phyloP scores from a whole-genome alignment of 495 filamentous ascomycete genomes.

The Aspergillus bridgeri region DNA sequence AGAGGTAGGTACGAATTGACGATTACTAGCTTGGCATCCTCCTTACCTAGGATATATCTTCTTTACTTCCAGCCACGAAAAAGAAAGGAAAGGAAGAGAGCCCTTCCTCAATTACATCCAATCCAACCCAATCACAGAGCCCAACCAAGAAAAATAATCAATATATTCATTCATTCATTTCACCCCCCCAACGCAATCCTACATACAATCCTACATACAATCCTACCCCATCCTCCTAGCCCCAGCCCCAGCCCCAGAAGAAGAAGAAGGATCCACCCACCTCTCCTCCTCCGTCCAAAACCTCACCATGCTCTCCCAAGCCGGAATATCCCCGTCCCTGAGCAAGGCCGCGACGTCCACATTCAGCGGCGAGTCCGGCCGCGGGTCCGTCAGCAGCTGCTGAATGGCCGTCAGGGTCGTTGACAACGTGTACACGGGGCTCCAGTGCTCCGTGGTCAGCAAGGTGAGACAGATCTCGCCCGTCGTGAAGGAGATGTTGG shows the following conservation, averaged over 20 bases:
- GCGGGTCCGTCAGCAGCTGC: conserved; percentile 71
- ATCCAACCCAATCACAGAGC: too few species aligned
- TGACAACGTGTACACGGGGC: conserved; percentile 76
- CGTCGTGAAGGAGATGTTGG: conserved; percentile 74
- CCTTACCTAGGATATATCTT: too few species aligned
- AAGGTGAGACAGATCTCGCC: conserved; percentile 95
- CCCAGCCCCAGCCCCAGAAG: not conserved
- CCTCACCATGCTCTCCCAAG: conserved; percentile 76
- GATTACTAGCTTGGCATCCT: too few species aligned
- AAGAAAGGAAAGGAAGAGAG: too few species aligned
- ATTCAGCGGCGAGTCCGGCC: conserved; percentile 81
- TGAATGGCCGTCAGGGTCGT: conserved; percentile 74
- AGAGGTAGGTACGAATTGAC: too few species aligned
- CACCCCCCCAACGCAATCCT: too few species aligned
- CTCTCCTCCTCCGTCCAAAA: conserved; percentile 63
- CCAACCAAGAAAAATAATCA: too few species aligned
- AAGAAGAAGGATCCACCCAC: conserved; percentile 29
- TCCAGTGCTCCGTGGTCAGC: conserved; percentile 74
- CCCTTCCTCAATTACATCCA: too few species aligned
- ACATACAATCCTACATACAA: too few species aligned
- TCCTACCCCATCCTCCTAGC: too few species aligned
- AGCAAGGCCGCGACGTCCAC: conserved; percentile 81
- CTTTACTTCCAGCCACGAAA: too few species aligned
- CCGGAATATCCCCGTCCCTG: conserved; percentile 70
- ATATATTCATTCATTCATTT: too few species aligned